phyloP scores from a whole-genome alignment of 208 protist species.

The Trypanosomatidae sp. region DNA sequence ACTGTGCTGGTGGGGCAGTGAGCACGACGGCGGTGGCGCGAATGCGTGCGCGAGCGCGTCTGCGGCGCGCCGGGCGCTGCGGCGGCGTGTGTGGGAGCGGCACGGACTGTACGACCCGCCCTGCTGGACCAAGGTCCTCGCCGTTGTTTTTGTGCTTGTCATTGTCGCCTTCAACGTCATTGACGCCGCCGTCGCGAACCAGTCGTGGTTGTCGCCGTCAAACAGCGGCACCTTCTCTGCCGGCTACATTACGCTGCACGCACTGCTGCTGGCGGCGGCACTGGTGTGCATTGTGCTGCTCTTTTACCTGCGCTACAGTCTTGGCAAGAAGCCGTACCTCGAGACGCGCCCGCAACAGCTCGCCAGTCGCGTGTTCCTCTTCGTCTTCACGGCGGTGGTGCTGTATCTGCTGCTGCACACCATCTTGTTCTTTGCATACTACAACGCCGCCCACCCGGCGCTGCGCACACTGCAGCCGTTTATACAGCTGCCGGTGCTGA shows the following conservation, averaged over 20 bases:
- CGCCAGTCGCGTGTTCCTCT: slow-evolving; percentile 63
- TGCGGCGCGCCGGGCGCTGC: no score
- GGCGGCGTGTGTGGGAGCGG: no score
- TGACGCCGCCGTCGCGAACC: slow-evolving; percentile 9
- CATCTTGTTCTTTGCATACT: slow-evolving; percentile 29
- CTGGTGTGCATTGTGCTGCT: slow-evolving; percentile 42
- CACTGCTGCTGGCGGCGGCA: slow-evolving; percentile 12
- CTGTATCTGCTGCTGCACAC: slow-evolving; percentile 38
- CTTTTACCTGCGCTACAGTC: slow-evolving; percentile 39
- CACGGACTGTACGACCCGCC: slow-evolving; percentile 69
- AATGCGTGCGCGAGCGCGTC: no score
- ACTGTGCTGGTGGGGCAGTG: no score
- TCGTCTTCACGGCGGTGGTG: slow-evolving; percentile 33
- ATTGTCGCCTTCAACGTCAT: slow-evolving; percentile 40
- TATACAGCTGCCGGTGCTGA: slow-evolving; percentile 44
- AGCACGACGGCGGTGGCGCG: no score
- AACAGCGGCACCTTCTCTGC: slow-evolving; percentile 1
- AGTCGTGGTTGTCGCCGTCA: slow-evolving; percentile 6
- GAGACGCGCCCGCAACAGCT: slow-evolving; percentile 77
- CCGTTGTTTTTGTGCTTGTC: slow-evolving; percentile 21
- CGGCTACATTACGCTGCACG: not conserved
- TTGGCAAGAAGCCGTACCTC: slow-evolving; percentile 74
- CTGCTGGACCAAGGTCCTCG: slow-evolving; percentile 53
- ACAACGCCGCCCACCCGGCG: slow-evolving; percentile 13
- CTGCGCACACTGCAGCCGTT: slow-evolving; percentile 32